These are phyloP conservation scores for Musa acuminata DNA, from an alignment of 176 grass and related monocot genomes.

Conservation along the genomic window DNA sequence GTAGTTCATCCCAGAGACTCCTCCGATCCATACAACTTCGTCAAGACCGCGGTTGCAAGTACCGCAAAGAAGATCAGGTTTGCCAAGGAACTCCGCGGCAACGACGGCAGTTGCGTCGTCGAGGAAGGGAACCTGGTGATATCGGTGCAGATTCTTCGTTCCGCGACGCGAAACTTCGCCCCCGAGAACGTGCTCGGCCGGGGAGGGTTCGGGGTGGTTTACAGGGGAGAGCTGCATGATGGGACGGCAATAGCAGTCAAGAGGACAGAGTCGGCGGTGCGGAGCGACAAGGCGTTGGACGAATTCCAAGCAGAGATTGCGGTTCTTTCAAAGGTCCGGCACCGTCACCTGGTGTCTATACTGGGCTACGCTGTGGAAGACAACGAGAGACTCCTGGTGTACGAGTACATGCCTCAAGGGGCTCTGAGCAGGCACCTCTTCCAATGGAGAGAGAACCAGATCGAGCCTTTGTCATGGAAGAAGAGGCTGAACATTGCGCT, in stretches of 20 bases:
- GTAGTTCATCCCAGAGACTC: slow-evolving; percentile 49
- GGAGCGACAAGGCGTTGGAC: slow-evolving; percentile 72
- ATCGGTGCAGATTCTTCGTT: slow-evolving; percentile 52
- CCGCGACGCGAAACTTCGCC: slow-evolving; percentile 50
- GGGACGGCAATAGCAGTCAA: slow-evolving; percentile 53
- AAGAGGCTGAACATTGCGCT: too few relatives aligned
- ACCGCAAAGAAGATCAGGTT: slow-evolving; percentile 17
- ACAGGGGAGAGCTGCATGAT: too few relatives aligned
- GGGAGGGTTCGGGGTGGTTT: too few relatives aligned
- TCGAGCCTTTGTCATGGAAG: slow-evolving; percentile 39
- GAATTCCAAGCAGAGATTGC: slow-evolving; percentile 92
- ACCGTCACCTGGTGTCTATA: slow-evolving; percentile 76
- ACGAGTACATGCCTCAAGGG: too few relatives aligned
- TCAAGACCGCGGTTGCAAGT: slow-evolving; percentile 38
- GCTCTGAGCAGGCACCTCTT: too few relatives aligned
- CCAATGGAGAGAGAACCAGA: slow-evolving; percentile 23
- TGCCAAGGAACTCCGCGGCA: slow-evolving; percentile 17
- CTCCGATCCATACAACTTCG: slow-evolving; percentile 40
- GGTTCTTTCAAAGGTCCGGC: slow-evolving; percentile 70
- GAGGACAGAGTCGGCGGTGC: slow-evolving; percentile 59
- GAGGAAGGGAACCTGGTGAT: slow-evolving; percentile 57
- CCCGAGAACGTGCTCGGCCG: slow-evolving; percentile 60
- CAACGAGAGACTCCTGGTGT: too few relatives aligned
- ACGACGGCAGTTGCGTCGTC: slow-evolving; percentile 16
- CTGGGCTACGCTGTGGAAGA: slow-evolving; percentile 34